Percentiles rank a stretch among this genome's conserved stretches.
phyloP scores from a whole-genome alignment of 108 stramenopile genomes.

The Ochromonas danica region DNA sequence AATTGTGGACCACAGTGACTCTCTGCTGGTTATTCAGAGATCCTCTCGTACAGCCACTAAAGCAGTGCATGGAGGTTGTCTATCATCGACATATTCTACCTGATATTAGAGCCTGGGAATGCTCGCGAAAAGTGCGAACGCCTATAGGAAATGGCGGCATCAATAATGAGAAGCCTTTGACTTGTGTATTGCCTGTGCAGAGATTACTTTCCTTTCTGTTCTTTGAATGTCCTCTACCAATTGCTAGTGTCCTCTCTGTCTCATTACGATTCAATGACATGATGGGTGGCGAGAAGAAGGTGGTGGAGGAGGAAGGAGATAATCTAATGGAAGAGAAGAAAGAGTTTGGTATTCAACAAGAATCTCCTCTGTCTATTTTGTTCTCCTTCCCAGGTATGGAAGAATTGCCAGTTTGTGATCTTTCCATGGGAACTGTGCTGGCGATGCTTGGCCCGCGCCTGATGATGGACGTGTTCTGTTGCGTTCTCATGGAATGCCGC shows the following conservation, averaged over 20 bases:
- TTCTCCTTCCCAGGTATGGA: background rate
- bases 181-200: background rate
- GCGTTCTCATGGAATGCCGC: background rate
- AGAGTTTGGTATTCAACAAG: no score
- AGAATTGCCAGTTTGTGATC: background rate
- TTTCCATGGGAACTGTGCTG: background rate
- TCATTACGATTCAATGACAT: background rate
- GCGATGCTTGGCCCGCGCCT: background rate
- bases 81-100: background rate
- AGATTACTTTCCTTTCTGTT: background rate
- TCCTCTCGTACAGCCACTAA: background rate
- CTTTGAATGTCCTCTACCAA: background rate
- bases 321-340: no score
- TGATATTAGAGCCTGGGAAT: background rate
- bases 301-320: background rate
- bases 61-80: background rate
- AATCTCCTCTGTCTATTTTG: no score
- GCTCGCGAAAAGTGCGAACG: background rate
- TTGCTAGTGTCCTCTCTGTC: background rate
- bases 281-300: background rate
- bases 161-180: background rate
- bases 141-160: background rate
- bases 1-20: conserved; percentile 18
- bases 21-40: background rate
- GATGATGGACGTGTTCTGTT: background rate